Percentiles rank a stretch among this genome's conserved stretches.
Conservation (phyloP, 2,329 filamentous ascomycete species). For the Botrytis fragariae region DNA sequence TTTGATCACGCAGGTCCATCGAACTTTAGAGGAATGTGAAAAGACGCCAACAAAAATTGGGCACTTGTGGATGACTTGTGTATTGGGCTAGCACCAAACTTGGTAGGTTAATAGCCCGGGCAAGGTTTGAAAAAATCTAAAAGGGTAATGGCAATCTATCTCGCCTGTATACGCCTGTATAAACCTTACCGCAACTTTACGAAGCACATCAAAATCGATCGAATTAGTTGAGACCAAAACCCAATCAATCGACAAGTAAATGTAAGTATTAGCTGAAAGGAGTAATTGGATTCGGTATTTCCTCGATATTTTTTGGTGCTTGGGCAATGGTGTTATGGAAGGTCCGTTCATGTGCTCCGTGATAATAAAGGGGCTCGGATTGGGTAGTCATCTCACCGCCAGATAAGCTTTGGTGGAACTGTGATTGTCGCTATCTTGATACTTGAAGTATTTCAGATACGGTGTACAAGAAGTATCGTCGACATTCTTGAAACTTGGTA, state of each 20-base stretch:
- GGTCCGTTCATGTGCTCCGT: constrained; percentile 8
- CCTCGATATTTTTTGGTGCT: neutral
- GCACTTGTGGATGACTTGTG: neutral
- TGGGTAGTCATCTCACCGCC: constrained; percentile 16
- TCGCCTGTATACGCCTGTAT: constrained; percentile 6
- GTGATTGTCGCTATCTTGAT: constrained; percentile 11
- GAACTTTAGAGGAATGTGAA: constrained; percentile 6
- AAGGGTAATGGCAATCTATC: constrained; percentile 1
- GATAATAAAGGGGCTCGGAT: constrained; percentile 18
- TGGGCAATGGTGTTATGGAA: constrained; percentile 2
- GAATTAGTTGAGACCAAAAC: constrained; percentile 10
- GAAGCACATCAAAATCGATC: constrained; percentile 2
- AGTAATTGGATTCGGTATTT: neutral
- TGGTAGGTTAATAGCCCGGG: neutral
- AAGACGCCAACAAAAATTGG: constrained; percentile 17
- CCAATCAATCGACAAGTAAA: neutral
- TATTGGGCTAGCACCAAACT: neutral
- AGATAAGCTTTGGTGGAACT: constrained; percentile 22
- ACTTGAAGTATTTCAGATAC: constrained; percentile 12
- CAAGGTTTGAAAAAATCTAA: neutral
- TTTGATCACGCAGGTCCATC: constrained; percentile 5
- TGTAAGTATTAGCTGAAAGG: constrained; percentile 1
- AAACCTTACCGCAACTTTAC: constrained; percentile 14
- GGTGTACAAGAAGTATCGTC: constrained; percentile 8
- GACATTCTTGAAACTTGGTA: constrained; percentile 7